Evolutionary conservation across 305 asterid genomes (phyloP).

Genomic region (Fraxinus dipetala): DNA sequence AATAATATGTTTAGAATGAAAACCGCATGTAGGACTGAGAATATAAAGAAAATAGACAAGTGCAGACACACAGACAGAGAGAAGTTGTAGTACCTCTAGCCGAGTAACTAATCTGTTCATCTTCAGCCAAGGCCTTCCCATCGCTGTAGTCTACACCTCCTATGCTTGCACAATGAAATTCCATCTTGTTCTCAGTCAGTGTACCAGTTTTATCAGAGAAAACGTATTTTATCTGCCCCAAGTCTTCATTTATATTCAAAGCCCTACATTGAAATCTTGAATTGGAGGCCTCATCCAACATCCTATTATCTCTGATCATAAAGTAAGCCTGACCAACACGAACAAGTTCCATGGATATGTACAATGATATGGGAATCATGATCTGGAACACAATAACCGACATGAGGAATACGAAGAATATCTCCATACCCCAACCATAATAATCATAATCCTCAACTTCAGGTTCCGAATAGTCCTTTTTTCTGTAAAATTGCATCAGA

Average conservation of each 20-base stretch:
- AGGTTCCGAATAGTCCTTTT: slow-evolving; percentile 60
- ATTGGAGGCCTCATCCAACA: slow-evolving; percentile 70
- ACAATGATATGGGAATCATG: slow-evolving; percentile 95
- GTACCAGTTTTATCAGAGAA: slow-evolving; percentile 99
- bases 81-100: slow-evolving; percentile 51
- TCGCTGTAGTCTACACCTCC: slow-evolving; percentile 66
- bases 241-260: slow-evolving; percentile 91
- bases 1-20: slow-evolving; percentile 14
- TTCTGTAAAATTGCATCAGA: slow-evolving; percentile 73
- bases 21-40: not conserved
- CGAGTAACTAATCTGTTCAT: slow-evolving; percentile 44
- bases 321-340: slow-evolving; percentile 98
- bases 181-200: slow-evolving; percentile 98
- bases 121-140: slow-evolving; percentile 38
- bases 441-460: slow-evolving; percentile 60
- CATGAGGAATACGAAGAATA: slow-evolving; percentile 87
- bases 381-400: slow-evolving; percentile 92
- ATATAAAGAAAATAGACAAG: not conserved
- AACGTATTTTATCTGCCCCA: slow-evolving; percentile 94
- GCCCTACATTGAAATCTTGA: slow-evolving; percentile 95
- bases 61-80: not conserved
- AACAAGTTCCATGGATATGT: slow-evolving; percentile 97
- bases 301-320: slow-evolving; percentile 70
- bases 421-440: slow-evolving; percentile 87
- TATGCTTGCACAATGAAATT: slow-evolving; percentile 91